These are phyloP conservation scores for Nyctanthes arbortristis DNA, from an alignment of 257 asterid genomes.

Conservation along the genomic window DNA sequence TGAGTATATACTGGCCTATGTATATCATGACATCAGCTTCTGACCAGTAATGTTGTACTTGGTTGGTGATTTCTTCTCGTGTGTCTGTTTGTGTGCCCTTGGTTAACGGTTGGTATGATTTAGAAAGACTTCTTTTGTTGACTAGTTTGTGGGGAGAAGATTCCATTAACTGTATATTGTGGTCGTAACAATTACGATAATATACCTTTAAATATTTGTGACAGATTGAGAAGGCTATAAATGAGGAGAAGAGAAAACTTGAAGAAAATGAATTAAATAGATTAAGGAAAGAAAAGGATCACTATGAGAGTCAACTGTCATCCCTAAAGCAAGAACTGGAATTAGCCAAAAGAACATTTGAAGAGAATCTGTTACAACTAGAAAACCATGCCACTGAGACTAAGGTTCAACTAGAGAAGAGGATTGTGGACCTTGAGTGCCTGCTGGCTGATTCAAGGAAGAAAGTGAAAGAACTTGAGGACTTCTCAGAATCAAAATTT, in stretches of 20 bases:
- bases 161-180: conserved; percentile 15
- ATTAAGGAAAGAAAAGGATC: conserved; percentile 60
- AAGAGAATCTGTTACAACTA: conserved; percentile 50
- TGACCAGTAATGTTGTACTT: not conserved
- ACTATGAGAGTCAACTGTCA: conserved; percentile 53
- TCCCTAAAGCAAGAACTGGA: conserved; percentile 57
- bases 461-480: conserved; percentile 79
- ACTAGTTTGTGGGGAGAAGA: conserved; percentile 2
- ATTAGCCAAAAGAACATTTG: conserved; percentile 48
- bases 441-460: conserved; percentile 64
- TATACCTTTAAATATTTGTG: conserved; percentile 26
- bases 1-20: not conserved
- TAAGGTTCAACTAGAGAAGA: conserved; percentile 54
- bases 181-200: not conserved
- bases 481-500: conserved; percentile 71
- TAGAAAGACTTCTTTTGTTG: not conserved
- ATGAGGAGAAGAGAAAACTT: conserved; percentile 66
- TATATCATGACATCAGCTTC: conserved; percentile 8
- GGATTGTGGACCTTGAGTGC: conserved; percentile 62
- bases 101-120: not conserved
- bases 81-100: too few relatives aligned
- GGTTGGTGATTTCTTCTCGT: not conserved
- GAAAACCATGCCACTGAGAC: conserved; percentile 58
- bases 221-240: conserved; percentile 71
- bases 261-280: conserved; percentile 53